Base-by-base conservation (phyloP, 345 rosid species). In the Bretschneidera sinensis region DNA sequence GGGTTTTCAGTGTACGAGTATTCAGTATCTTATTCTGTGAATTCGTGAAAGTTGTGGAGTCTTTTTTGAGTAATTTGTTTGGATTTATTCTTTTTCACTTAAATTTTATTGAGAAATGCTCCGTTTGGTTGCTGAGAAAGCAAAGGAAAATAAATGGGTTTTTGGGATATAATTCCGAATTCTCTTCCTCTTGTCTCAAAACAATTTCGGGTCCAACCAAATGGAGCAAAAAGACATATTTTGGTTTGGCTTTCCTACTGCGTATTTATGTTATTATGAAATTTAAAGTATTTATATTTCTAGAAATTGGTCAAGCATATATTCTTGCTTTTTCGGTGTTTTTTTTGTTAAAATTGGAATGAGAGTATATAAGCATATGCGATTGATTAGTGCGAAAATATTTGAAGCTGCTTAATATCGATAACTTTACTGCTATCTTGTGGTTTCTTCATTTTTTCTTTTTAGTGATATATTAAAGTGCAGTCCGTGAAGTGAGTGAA, bases 61-160 rank as follows among this genome's bases (percentile, higher is more conserved):
- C 2, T 11, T 4, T 39, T 5, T 4, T 11, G 4, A 4, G 35
- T 31, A 31, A 31, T 31, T 31, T 31, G 35, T 31, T 39, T 39
- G 16, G 45, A 14, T 39, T 9, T 39, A 11, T 39, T 19, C 18
- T 35, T 1, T n/a, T 39, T 24, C 53, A 11, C 11, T 17, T 23
- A 23, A 15, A 2, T 17, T 18, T 1, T 19, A 15, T 14, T 17
- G 18, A 54, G 35, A 24, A 53, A 24, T 15, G 4, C 23, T 23
- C 52, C 24, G 53, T 63, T 54, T 63, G 67, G 17, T 53, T 52
- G 59, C 0, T 15, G 24, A 24, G 45, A 54, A 62, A 35, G 10
- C 16, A 21, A 8, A 9, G 65, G 65, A 34, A 51, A 51, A 20
- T 22, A 50, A 52, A 17, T 14, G 49, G 50, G 35, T n/a, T 4